These are phyloP conservation scores for Pichia sp. DNA, from an alignment of 1,139 yeast genomes.

Conservation along the genomic window DNA sequence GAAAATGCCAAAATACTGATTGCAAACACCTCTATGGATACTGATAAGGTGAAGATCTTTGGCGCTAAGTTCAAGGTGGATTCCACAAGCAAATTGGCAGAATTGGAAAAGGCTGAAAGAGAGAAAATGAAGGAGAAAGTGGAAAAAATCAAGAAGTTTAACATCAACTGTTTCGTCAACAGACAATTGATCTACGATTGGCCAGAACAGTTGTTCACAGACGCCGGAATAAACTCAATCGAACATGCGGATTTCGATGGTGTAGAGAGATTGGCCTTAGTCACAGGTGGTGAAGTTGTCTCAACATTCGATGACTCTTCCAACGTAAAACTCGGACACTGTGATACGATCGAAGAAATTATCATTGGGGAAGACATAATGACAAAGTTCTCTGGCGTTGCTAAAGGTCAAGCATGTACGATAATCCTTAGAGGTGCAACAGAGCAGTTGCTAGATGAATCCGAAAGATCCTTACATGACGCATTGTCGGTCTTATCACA, in stretches of 20 bases:
- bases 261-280: constrained; percentile 91
- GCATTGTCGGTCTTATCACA: constrained; percentile 94
- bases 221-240: constrained; percentile 80
- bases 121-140: constrained; percentile 89
- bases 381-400: constrained; percentile 89
- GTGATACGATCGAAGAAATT: constrained; percentile 86
- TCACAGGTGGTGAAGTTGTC: constrained; percentile 97
- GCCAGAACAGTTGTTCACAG: constrained; percentile 94
- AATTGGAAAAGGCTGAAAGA: constrained; percentile 91
- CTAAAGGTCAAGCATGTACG: constrained; percentile 96
- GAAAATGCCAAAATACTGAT: constrained; percentile 82
- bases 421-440: constrained; percentile 96
- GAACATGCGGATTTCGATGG: constrained; percentile 99
- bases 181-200: constrained; percentile 96
- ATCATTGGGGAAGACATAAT: constrained; percentile 86
- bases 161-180: constrained; percentile 87
- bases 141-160: constrained; percentile 76
- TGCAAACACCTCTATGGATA: constrained; percentile 95
- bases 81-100: constrained; percentile 90
- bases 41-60: constrained; percentile 93
- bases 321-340: constrained; percentile 76
- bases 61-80: constrained; percentile 98
- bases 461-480: constrained; percentile 95
- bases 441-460: constrained; percentile 91
- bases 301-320: constrained; percentile 95